These are phyloP conservation scores for Lodderomyces metapsilosis DNA, from an alignment of 1,139 yeast species.

Conservation along the genomic window DNA sequence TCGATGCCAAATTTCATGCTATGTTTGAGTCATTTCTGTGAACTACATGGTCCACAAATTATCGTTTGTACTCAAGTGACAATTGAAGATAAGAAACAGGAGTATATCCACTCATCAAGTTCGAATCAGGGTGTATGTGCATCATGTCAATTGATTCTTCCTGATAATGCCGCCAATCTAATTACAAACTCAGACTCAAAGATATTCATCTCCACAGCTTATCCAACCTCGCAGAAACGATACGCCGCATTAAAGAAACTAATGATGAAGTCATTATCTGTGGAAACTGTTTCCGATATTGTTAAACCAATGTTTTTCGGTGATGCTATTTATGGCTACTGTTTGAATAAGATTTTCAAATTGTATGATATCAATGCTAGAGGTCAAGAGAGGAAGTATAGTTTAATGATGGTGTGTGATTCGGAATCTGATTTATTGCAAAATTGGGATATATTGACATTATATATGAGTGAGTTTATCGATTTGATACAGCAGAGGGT, in stretches of 20 bases:
- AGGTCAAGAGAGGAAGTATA: constrained; percentile 75
- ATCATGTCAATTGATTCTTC: constrained; percentile 55
- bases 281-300: constrained; percentile 68
- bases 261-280: constrained; percentile 65
- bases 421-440: constrained; percentile 50
- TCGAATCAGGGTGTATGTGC: constrained; percentile 45
- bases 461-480: constrained; percentile 53
- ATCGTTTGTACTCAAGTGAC: constrained; percentile 65
- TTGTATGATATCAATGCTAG: constrained; percentile 69
- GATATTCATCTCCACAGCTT: constrained; percentile 52
- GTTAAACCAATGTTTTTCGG: constrained; percentile 70
- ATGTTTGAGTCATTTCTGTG: constrained; percentile 80
- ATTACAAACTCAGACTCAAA: constrained; percentile 17
- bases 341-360: constrained; percentile 65
- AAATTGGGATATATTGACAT: constrained; percentile 57
- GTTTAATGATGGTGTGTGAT: constrained; percentile 62
- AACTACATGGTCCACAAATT: constrained; percentile 79
- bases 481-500: constrained; percentile 47
- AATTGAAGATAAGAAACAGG: constrained; percentile 12
- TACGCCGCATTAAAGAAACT: constrained; percentile 58
- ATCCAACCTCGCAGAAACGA: constrained; percentile 55
- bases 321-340: constrained; percentile 65
- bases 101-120: constrained; percentile 21
- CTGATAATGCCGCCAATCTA: constrained; percentile 34
- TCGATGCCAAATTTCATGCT: constrained; percentile 38